Percentiles rank a stretch among this genome's conserved stretches.
phyloP scores from a whole-genome alignment of 176 grass and related monocot species.

The Neostapfia colusana region DNA sequence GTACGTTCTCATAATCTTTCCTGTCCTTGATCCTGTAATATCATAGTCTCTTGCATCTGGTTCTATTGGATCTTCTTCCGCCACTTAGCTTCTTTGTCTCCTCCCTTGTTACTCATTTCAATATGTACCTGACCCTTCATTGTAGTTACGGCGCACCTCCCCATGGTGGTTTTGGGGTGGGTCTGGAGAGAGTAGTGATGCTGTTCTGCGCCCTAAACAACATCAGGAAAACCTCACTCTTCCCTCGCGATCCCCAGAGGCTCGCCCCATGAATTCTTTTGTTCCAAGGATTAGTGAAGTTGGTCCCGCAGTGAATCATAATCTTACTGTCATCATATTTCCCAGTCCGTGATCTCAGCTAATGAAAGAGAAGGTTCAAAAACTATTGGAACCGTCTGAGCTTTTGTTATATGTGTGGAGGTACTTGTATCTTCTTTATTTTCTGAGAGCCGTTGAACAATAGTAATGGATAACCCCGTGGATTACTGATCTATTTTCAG shows the following conservation, averaged over 20 bases:
- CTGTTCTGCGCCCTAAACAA: constrained; percentile 79
- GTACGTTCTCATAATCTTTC: constrained; percentile 35
- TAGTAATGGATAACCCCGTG: not conserved
- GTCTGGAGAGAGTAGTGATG: constrained; percentile 68
- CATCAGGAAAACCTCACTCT: constrained; percentile 75
- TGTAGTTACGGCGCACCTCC: constrained; percentile 60
- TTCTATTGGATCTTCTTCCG: not conserved
- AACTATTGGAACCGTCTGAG: not conserved
- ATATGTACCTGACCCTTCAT: not conserved
- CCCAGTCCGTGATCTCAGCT: not conserved
- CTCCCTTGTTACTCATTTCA: constrained; percentile 1
- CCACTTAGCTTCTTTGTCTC: not conserved
- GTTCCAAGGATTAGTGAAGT: not conserved
- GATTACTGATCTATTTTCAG: not conserved
- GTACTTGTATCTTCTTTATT: not conserved
- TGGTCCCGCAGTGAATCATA: not conserved
- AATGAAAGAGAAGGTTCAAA: not conserved
- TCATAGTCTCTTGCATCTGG: not conserved
- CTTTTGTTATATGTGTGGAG: constrained; percentile 20
- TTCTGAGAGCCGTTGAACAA: not conserved
- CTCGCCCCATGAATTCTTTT: constrained; percentile 52
- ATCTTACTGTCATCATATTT: not conserved
- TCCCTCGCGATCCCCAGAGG: constrained; percentile 74
- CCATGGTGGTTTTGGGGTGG: constrained; percentile 64
- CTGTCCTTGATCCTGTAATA: not conserved